These are phyloP conservation scores for Theobroma grandiflorum DNA, from an alignment of 441 rosid species.

Conservation along the genomic window DNA sequence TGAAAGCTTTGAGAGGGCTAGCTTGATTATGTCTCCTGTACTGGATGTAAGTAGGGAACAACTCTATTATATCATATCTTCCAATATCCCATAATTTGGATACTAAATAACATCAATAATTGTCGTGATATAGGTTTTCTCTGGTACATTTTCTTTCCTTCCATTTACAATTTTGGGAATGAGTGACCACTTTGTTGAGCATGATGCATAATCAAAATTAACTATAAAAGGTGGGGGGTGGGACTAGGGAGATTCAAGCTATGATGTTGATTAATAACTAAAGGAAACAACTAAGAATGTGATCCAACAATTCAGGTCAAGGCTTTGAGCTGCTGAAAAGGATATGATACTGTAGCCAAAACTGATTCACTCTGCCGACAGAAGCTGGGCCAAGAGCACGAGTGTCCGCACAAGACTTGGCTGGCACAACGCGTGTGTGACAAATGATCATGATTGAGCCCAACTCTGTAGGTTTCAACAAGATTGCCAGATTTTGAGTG, in stretches of 20 bases:
- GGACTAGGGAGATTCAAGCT: neutral
- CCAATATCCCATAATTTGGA: constrained; percentile 8
- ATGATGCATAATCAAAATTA: neutral
- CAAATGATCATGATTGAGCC: too few species aligned
- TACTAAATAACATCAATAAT: constrained; percentile 15
- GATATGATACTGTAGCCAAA: neutral
- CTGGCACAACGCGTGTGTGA: too few species aligned
- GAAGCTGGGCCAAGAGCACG: neutral
- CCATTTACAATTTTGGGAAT: neutral
- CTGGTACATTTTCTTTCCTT: neutral
- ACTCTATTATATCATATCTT: neutral
- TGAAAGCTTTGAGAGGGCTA: neutral
- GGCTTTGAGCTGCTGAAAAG: neutral
- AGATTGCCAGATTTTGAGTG: too few species aligned
- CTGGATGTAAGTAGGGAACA: neutral
- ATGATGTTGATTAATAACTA: neutral
- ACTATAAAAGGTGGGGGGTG: neutral
- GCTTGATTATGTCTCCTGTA: neutral
- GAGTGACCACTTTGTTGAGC: neutral
- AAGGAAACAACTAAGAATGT: neutral
- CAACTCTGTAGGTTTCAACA: too few species aligned
- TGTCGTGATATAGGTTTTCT: neutral
- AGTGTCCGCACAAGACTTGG: neutral
- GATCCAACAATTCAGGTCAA: neutral
- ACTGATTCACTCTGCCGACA: neutral